Conservation (phyloP, 257 asterid species). For the Ilex asprella region DNA sequence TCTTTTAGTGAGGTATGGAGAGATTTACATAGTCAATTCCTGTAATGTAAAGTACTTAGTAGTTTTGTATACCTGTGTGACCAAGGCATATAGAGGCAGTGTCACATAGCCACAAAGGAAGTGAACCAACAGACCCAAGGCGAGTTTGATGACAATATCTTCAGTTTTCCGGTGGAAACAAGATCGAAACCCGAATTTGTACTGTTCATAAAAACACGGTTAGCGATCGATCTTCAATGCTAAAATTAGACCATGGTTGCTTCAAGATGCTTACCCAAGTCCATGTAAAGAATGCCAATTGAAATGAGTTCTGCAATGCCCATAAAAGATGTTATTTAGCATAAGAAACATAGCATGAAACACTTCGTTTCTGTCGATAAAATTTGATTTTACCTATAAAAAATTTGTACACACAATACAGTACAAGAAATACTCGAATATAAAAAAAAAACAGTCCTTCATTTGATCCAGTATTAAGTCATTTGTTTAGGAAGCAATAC, state of each 20-base stretch:
- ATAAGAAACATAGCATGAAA: neutral
- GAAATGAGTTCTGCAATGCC: conserved; percentile 65
- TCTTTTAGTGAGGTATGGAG: no score
- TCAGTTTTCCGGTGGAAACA: conserved; percentile 62
- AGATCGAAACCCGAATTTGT: conserved; percentile 46
- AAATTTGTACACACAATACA: no score
- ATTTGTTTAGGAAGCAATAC: neutral
- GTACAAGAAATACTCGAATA: no score
- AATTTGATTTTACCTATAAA: no score
- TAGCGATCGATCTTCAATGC: neutral
- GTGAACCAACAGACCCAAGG: conserved; percentile 50
- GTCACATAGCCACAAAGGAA: conserved; percentile 74
- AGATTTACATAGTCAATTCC: no score
- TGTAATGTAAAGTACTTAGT: neutral
- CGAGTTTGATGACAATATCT: conserved; percentile 44
- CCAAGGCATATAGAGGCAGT: conserved; percentile 60
- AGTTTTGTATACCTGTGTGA: conserved; percentile 43
- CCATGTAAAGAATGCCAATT: conserved; percentile 69
- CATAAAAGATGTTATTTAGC: neutral
- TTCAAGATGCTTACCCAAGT: conserved; percentile 45
- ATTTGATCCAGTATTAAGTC: no score
- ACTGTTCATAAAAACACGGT: conserved; percentile 24
- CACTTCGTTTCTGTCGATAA: no score
- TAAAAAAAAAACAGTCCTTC: no score
- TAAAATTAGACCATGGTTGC: neutral